Percentiles rank a stretch among this genome's conserved stretches.
Conservation (phyloP, 306 rosid species). For the Quercus ilex region DNA sequence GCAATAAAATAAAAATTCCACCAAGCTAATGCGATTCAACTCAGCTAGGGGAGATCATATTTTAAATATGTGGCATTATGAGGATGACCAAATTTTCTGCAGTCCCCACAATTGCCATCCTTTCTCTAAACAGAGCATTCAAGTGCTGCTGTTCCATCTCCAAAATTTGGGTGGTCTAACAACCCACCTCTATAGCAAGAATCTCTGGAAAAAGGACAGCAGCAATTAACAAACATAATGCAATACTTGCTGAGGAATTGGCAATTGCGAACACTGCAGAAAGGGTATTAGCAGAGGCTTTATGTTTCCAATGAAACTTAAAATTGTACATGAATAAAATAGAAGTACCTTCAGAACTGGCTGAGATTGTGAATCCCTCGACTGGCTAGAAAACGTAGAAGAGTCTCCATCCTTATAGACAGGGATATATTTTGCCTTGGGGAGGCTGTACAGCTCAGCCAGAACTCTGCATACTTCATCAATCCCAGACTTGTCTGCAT, state of each 20-base stretch:
- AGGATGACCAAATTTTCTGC: not conserved
- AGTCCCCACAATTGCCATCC: not conserved
- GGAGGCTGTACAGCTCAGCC: constrained; percentile 88
- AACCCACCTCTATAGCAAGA: not conserved
- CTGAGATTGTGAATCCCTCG: constrained; percentile 60
- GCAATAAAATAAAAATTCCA: not conserved
- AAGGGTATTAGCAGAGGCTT: not conserved
- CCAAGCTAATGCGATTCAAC: not conserved
- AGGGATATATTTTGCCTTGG: constrained; percentile 71
- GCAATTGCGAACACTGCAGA: not conserved
- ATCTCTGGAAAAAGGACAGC: not conserved
- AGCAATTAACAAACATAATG: not conserved
- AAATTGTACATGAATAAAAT: not conserved
- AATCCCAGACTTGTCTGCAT: constrained; percentile 85
- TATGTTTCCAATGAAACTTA: not conserved
- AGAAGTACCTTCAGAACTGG: constrained; percentile 55
- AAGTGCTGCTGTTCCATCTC: not conserved
- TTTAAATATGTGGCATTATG: too few species aligned
- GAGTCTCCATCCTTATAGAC: constrained; percentile 89
- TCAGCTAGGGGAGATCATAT: too few species aligned
- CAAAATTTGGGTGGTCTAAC: not conserved
- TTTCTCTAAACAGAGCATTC: constrained; percentile 16
- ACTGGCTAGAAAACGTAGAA: constrained; percentile 67
- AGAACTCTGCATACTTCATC: constrained; percentile 88
- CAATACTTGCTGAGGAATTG: not conserved